These are phyloP conservation scores for Talaromyces piceae DNA, from an alignment of 2,329 filamentous ascomycete species.

Conservation along the genomic window DNA sequence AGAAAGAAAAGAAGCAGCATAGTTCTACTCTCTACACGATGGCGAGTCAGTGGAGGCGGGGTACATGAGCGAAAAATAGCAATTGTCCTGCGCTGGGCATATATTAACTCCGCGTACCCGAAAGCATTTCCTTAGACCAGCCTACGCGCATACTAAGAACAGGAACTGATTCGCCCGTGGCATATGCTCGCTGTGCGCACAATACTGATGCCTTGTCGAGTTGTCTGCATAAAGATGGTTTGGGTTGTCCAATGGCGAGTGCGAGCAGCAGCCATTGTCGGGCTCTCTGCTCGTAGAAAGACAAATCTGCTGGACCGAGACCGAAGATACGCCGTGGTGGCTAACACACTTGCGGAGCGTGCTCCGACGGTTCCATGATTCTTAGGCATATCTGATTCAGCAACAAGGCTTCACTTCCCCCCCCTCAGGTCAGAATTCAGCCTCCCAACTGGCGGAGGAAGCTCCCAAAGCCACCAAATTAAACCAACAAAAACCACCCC, in stretches of 20 bases:
- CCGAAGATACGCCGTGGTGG: background rate
- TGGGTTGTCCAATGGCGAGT: background rate
- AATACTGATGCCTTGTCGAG: too few species aligned
- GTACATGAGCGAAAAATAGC: too few species aligned
- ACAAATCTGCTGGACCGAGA: background rate
- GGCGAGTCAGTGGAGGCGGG: too few species aligned
- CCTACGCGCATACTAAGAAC: too few species aligned
- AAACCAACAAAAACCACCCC: background rate
- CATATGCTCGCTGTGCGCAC: too few species aligned
- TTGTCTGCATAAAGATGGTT: background rate
- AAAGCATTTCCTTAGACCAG: too few species aligned
- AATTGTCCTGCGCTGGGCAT: too few species aligned
- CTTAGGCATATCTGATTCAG: background rate
- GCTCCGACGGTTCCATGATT: background rate
- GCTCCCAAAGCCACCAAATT: background rate
- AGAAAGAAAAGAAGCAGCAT: background rate
- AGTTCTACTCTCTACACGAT: too few species aligned
- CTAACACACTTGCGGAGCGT: background rate
- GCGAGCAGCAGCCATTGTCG: background rate
- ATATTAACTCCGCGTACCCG: too few species aligned
- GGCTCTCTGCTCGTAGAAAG: background rate
- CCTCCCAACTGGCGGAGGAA: background rate
- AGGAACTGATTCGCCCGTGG: too few species aligned
- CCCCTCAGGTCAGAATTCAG: background rate
- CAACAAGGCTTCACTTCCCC: background rate